Percentiles rank a stretch among this genome's conserved stretches.
These are phyloP conservation scores for Rhizopogon vinicolor DNA, from an alignment of 768 basidiomycete genomes.

Conservation along the genomic window DNA sequence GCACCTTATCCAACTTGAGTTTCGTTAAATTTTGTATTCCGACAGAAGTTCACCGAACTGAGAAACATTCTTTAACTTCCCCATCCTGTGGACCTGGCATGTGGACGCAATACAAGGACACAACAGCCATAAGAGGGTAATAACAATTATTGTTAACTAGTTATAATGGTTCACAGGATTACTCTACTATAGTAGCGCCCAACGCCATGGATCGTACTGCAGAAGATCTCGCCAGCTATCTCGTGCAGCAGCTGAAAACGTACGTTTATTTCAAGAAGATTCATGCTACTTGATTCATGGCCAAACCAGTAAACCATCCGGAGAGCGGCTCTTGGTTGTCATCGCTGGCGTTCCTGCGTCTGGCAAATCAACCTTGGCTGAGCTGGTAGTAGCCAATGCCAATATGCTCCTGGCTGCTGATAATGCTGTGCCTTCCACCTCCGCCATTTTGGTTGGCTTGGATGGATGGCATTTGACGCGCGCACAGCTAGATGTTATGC, in stretches of 20 bases:
- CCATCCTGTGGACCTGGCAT: not conserved
- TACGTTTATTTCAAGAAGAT: constrained; percentile 18
- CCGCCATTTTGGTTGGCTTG: constrained; percentile 67
- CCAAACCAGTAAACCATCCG: not conserved
- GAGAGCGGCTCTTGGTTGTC: constrained; percentile 59
- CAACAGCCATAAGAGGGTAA: not conserved
- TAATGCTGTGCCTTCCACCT: constrained; percentile 3
- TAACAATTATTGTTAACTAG: not conserved
- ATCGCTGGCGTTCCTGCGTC: constrained; percentile 80
- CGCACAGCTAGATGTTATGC: constrained; percentile 68
- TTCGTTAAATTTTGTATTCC: no score
- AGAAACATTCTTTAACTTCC: not conserved
- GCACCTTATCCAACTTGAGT: no score
- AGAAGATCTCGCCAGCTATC: constrained; percentile 31
- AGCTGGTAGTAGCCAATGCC: constrained; percentile 46
- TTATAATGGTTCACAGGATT: not conserved
- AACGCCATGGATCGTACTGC: constrained; percentile 37
- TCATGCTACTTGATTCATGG: constrained; percentile 13
- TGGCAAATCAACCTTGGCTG: constrained; percentile 81
- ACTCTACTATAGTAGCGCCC: constrained; percentile 26
- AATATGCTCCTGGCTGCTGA: constrained; percentile 37
- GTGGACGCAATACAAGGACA: not conserved
- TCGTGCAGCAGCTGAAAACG: constrained; percentile 35
- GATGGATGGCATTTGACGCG: constrained; percentile 96
- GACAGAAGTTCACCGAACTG: no score